These are phyloP conservation scores for Teratosphaeria gauchensis DNA, from an alignment of 2,329 filamentous ascomycete species.

Conservation along the genomic window DNA sequence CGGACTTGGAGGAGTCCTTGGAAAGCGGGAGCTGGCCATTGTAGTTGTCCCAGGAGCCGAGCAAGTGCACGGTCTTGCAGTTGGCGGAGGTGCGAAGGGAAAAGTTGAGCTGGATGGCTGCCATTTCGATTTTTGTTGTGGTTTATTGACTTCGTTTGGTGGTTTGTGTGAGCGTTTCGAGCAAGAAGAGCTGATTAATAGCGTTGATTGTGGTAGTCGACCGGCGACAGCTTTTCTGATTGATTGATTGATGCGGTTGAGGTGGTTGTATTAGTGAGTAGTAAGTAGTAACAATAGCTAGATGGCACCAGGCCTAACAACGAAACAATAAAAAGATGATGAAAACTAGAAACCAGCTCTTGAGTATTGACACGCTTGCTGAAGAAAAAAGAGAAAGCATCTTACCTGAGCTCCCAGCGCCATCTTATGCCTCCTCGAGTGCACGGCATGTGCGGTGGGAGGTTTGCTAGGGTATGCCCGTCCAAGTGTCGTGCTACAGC, in stretches of 20 bases:
- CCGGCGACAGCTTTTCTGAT: constrained; percentile 23
- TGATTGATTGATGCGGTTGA: constrained; percentile 13
- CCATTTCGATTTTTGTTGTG: constrained; percentile 46
- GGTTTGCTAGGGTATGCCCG: background rate
- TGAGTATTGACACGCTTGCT: constrained; percentile 42
- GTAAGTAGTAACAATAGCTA: constrained; percentile 14
- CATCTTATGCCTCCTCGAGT: constrained; percentile 5
- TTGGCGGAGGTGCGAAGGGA: constrained; percentile 89
- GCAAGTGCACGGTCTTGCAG: constrained; percentile 94
- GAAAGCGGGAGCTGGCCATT: constrained; percentile 85
- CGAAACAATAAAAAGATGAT: constrained; percentile 31
- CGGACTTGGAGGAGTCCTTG: constrained; percentile 73
- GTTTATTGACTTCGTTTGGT: constrained; percentile 14
- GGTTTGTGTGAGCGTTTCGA: constrained; percentile 25
- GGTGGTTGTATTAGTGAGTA: constrained; percentile 15
- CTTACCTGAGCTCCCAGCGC: background rate
- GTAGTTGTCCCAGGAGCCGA: constrained; percentile 99
- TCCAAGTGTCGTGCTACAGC: constrained; percentile 7
- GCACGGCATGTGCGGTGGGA: background rate
- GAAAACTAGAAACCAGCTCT: constrained; percentile 42
- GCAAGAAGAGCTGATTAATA: constrained; percentile 42
- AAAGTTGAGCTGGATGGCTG: constrained; percentile 88
- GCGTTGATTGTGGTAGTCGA: constrained; percentile 20
- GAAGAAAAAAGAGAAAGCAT: constrained; percentile 26
- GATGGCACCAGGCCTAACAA: constrained; percentile 39